phyloP scores from a whole-genome alignment of 352 stramenopile genomes.

The Aphanomyces stellatus region DNA sequence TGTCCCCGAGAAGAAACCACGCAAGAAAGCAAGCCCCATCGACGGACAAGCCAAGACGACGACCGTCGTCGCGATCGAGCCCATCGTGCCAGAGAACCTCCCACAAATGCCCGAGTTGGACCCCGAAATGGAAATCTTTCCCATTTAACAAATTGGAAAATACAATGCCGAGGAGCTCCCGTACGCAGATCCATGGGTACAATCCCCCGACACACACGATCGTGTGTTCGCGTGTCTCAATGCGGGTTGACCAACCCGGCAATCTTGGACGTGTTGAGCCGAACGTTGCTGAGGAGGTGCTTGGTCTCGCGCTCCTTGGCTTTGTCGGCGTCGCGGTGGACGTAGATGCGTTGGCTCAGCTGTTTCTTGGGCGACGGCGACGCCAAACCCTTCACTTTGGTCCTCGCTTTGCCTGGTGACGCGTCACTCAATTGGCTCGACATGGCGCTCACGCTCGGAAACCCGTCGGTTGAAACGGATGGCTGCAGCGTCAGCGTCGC shows the following conservation, averaged over 20 bases:
- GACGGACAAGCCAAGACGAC: neutral
- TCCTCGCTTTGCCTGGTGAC: constrained; percentile 8
- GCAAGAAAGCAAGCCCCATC: neutral
- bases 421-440: constrained; percentile 5
- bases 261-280: constrained; percentile 65
- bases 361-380: neutral
- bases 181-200: too few species aligned
- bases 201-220: too few species aligned
- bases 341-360: too few species aligned
- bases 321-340: constrained; percentile 39
- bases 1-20: neutral
- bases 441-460: constrained; percentile 16
- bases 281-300: constrained; percentile 47
- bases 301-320: constrained; percentile 46
- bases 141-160: too few species aligned
- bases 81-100: neutral
- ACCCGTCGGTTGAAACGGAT: constrained; percentile 21
- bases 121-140: constrained; percentile 6
- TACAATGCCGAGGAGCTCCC: too few species aligned
- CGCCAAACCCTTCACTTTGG: neutral
- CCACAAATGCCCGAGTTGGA: neutral
- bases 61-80: neutral
- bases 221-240: too few species aligned
- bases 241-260: constrained; percentile 48
- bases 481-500: neutral